Evolutionary conservation across 768 basidiomycete genomes (phyloP).

Genomic region (Lactarius quietus): DNA sequence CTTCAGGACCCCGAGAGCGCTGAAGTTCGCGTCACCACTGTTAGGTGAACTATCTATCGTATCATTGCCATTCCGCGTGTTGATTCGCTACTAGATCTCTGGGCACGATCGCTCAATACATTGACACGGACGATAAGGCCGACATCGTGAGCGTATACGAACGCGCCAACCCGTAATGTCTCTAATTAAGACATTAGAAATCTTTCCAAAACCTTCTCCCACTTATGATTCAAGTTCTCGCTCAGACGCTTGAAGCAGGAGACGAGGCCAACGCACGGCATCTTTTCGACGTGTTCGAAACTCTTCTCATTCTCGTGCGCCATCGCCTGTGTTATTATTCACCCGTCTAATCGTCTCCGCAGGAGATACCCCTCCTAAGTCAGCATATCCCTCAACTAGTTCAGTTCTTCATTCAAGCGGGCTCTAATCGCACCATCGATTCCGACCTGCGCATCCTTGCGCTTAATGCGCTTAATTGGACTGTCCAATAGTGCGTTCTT

Average conservation of each 20-base stretch:
- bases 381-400: constrained; percentile 86
- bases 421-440: constrained; percentile 72
- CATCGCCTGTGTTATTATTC: background rate
- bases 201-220: constrained; percentile 86
- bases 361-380: constrained; percentile 93
- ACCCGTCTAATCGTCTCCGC: constrained; percentile 13
- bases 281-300: constrained; percentile 94
- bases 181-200: constrained; percentile 46
- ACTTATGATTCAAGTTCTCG: constrained; percentile 83
- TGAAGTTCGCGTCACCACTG: constrained; percentile 87
- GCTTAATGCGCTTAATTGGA: constrained; percentile 94
- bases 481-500: constrained; percentile 80
- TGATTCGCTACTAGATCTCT: constrained; percentile 52
- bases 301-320: constrained; percentile 84
- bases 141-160: constrained; percentile 63
- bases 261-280: constrained; percentile 84
- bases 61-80: background rate
- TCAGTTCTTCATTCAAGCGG: constrained; percentile 82
- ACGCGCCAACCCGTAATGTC: background rate
- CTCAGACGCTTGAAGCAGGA: constrained; percentile 70
- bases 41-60: constrained; percentile 47
- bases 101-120: constrained; percentile 90
- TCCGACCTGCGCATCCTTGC: constrained; percentile 82
- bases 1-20: constrained; percentile 80
- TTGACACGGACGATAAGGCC: constrained; percentile 80